phyloP scores from a whole-genome alignment of 208 protist genomes.

The Endotrypanum monterogeii region DNA sequence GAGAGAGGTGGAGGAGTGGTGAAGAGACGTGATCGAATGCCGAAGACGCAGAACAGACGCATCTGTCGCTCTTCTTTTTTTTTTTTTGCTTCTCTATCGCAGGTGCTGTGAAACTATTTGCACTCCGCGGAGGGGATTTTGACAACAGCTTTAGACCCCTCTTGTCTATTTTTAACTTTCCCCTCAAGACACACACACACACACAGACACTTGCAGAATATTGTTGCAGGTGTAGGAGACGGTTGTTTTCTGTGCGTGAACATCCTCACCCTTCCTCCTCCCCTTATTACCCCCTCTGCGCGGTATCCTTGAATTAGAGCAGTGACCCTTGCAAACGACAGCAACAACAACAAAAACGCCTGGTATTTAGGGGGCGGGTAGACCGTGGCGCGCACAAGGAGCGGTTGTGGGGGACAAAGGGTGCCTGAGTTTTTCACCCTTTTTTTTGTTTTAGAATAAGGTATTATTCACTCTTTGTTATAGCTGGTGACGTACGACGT shows the following conservation, averaged over 20 bases:
- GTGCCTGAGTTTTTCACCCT: neutral
- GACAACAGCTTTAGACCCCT: neutral
- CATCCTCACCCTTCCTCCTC: neutral
- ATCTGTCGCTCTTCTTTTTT: neutral
- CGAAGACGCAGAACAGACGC: neutral
- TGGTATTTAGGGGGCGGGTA: no score
- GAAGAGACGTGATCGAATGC: neutral
- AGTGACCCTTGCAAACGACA: neutral
- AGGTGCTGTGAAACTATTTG: neutral
- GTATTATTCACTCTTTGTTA: no score
- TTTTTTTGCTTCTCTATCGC: neutral
- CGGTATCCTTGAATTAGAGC: neutral
- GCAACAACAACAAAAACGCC: no score
- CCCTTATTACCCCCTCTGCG: no score
- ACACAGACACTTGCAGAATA: neutral
- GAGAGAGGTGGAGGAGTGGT: no score
- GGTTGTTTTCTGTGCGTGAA: neutral
- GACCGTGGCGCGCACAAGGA: no score
- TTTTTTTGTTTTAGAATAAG: neutral
- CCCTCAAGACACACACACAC: neutral
- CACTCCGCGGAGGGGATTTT: neutral
- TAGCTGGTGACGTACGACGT: neutral
- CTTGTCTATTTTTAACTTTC: no score
- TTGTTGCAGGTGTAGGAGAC: neutral
- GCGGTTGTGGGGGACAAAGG: neutral